Evolutionary conservation across 306 rosid species (phyloP).

Genomic region (Trifolium repens): DNA sequence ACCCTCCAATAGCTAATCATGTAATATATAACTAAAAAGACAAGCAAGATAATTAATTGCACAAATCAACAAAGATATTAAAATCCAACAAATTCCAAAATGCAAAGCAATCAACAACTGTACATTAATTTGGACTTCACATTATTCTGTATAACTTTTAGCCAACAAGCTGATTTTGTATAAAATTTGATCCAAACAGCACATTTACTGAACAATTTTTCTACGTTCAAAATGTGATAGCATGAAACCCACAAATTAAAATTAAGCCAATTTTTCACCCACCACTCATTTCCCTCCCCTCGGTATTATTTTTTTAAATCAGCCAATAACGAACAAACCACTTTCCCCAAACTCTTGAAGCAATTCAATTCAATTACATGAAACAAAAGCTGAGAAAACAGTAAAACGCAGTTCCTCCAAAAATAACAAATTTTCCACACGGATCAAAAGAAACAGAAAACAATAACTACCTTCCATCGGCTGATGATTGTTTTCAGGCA

Average conservation of each 20-base stretch:
- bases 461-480: slow-evolving; percentile 72
- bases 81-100: slow-evolving; percentile 17
- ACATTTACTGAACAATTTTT: background rate
- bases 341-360: slow-evolving; percentile 3
- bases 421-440: background rate
- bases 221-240: slow-evolving; percentile 15
- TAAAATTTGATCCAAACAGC: slow-evolving; percentile 7
- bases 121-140: background rate
- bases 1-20: slow-evolving; percentile 28
- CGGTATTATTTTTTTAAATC: background rate
- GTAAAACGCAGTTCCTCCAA: background rate
- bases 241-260: slow-evolving; percentile 9
- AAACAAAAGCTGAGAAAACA: slow-evolving; percentile 7
- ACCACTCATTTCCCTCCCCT: background rate
- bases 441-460: slow-evolving; percentile 42
- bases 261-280: slow-evolving; percentile 17
- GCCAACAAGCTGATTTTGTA: background rate
- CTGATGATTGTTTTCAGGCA: slow-evolving; percentile 78
- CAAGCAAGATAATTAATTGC: background rate
- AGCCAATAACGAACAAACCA: slow-evolving; percentile 8
- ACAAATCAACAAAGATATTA: slow-evolving; percentile 3
- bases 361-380: slow-evolving; percentile 33
- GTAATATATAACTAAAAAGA: background rate
- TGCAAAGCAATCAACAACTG: background rate
- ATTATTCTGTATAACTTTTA: background rate